Evolutionary conservation across 2,329 filamentous ascomycete genomes (phyloP), one percentile per base, ranked within the genome.

Genomic region (Magnaporthiopsis poae): DNA sequence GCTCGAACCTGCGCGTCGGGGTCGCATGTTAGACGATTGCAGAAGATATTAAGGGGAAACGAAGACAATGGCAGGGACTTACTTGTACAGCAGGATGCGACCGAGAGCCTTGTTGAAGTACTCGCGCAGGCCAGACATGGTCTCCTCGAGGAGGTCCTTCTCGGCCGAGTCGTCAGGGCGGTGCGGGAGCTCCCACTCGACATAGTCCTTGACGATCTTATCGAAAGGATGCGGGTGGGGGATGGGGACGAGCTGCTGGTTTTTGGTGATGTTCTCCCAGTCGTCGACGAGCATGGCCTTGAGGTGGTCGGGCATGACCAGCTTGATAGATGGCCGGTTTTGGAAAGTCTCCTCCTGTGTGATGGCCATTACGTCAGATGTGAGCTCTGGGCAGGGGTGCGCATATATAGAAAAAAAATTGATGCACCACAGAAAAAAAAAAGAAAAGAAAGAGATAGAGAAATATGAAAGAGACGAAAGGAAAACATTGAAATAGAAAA

Each of bases 211-310:
- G 21, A 99, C 80, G 68, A 99, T 91, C 70, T 86, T 80, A 69
- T 85, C 86, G 68, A 95, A 91, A 0, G 94, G 87, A 65, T 89
- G 86, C 35, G 84, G 81, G 62, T 92, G 88, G 0, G 95, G 95
- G 21, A 99, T 82, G 1, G 91, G 88, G 39, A 97, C 91, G 4
- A 98, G 87, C 74, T 94, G 91, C 71, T 92, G 87, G 75, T 96
- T 95, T 80, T 97, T 98, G 67, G 95, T 99, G 69, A 99, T 88
- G 72, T 97, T 96, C 77, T 99, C 95, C 95, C 95, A 99, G 76
- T 99, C 95, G 75, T 99, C 95, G 29, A 99, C 95, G 3, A 99
- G 86, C 69, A 96, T 84, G 21, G 90, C 91, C 80, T 98, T 97
- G 70, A 99, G 83, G 70, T 90, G 87, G 74, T 98, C 95, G 0